A percentile compares a stretch with the other conserved stretches of the same genome.
Conservation (phyloP, 768 basidiomycete genomes). For the Trametes elegans region DNA sequence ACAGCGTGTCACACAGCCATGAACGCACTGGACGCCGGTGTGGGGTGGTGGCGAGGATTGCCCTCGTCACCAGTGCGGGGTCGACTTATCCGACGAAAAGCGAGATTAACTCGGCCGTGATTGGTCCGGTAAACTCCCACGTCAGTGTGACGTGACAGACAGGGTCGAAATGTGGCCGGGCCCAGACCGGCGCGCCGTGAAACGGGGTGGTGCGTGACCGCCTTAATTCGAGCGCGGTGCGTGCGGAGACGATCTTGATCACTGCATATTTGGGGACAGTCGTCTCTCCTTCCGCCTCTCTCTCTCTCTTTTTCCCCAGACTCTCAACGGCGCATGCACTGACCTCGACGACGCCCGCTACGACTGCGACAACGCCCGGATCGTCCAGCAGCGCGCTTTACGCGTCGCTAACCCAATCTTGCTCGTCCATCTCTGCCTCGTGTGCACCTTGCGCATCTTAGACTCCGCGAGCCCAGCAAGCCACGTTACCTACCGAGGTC, state of each 20-base stretch:
- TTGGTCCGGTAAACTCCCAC: not conserved
- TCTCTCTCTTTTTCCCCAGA: constrained; percentile 1
- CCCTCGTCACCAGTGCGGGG: constrained; percentile 2
- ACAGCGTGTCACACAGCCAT: not conserved
- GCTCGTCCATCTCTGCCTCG: constrained; percentile 20
- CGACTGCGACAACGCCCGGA: constrained; percentile 4
- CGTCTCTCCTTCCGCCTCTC: not conserved
- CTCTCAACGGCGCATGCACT: constrained; percentile 7
- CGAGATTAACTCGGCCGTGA: constrained; percentile 2
- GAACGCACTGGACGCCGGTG: constrained; percentile 7
- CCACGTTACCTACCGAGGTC: constrained; percentile 22
- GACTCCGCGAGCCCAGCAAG: constrained; percentile 27
- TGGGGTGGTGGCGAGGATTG: constrained; percentile 2
- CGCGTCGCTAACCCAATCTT: constrained; percentile 17
- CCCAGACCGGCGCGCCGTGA: constrained; percentile 3
- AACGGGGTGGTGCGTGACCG: constrained; percentile 8
- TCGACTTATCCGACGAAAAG: constrained; percentile 6
- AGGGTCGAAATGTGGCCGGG: constrained; percentile 3
- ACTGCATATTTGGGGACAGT: constrained; percentile 17
- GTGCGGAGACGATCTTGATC: constrained; percentile 2
- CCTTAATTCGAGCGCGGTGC: not conserved
- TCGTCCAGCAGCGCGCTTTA: constrained; percentile 15
- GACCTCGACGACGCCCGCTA: constrained; percentile 10
- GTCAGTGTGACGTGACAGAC: constrained; percentile 13
- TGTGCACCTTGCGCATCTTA: constrained; percentile 19